Evolutionary conservation across 768 basidiomycete genomes (phyloP).

Genomic region (Tulasnella sp.): DNA sequence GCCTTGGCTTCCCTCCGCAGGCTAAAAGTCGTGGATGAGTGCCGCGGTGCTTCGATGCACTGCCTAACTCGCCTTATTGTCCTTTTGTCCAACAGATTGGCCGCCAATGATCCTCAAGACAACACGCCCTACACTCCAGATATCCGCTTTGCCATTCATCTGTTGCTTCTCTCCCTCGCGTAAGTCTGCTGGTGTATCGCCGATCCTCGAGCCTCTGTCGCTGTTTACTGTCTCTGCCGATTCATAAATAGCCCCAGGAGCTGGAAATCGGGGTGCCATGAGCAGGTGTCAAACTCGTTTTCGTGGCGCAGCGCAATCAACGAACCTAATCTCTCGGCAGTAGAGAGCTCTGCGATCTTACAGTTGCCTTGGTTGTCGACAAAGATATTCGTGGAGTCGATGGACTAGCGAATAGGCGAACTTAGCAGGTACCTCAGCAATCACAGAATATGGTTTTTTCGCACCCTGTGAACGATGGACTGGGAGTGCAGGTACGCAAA

Average conservation of each 20-base stretch:
- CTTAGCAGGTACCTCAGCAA: slow-evolving; percentile 73
- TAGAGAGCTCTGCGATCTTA: slow-evolving; percentile 95
- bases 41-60: neutral
- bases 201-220: slow-evolving; percentile 63
- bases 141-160: slow-evolving; percentile 63
- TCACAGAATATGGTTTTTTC: slow-evolving; percentile 45
- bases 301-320: slow-evolving; percentile 26
- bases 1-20: neutral
- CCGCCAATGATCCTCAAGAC: slow-evolving; percentile 96
- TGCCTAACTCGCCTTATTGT: slow-evolving; percentile 66
- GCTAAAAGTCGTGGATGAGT: neutral
- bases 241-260: slow-evolving; percentile 99
- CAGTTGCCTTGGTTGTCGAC: slow-evolving; percentile 97
- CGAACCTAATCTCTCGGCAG: slow-evolving; percentile 74
- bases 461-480: slow-evolving; percentile 67
- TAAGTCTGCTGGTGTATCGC: neutral
- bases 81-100: slow-evolving; percentile 97
- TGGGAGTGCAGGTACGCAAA: slow-evolving; percentile 86
- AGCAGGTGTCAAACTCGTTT: slow-evolving; percentile 46
- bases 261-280: slow-evolving; percentile 82
- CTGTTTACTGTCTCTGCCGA: slow-evolving; percentile 97
- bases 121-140: slow-evolving; percentile 92
- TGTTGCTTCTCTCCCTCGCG: neutral
- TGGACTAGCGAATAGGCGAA: too few species aligned
- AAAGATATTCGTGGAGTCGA: slow-evolving; percentile 58